phyloP scores from a whole-genome alignment of 371 early-diverging fungal genomes.

The Circinella minor region DNA sequence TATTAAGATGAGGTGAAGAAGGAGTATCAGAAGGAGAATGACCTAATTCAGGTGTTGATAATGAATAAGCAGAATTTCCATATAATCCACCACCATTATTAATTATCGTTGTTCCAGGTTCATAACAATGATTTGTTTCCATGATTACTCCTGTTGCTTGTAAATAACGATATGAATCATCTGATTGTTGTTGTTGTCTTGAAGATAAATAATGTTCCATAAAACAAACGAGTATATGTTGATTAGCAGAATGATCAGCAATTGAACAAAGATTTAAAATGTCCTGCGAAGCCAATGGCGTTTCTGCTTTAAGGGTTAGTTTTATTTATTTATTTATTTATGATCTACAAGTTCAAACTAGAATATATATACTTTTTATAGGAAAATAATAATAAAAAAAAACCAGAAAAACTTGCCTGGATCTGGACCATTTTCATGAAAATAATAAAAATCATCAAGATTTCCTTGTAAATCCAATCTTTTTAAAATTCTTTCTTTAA shows the following conservation, averaged over 20 bases:
- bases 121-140: neutral
- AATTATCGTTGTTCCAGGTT: too few relatives aligned
- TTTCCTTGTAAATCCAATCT: slow-evolving; percentile 49
- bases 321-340: neutral
- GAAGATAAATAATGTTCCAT: neutral
- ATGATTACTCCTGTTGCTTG: neutral
- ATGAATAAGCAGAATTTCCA: slow-evolving; percentile 15
- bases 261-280: slow-evolving; percentile 42
- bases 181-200: neutral
- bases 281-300: slow-evolving; percentile 40
- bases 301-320: slow-evolving; percentile 19
- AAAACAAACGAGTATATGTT: slow-evolving; percentile 43
- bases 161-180: slow-evolving; percentile 10
- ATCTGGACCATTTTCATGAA: slow-evolving; percentile 57
- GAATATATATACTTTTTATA: too few relatives aligned
- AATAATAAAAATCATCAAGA: slow-evolving; percentile 51
- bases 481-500: slow-evolving; percentile 54
- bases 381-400: too few relatives aligned
- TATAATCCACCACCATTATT: slow-evolving; percentile 4
- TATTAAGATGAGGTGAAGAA: slow-evolving; percentile 13
- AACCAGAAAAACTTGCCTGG: slow-evolving; percentile 38
- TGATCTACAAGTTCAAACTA: neutral
- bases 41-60: slow-evolving; percentile 49
- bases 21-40: slow-evolving; percentile 38
- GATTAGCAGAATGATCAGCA: slow-evolving; percentile 46